These are phyloP conservation scores for Marasmius tenuissimus DNA, from an alignment of 1,284 basidiomycete genomes.

Conservation along the genomic window DNA sequence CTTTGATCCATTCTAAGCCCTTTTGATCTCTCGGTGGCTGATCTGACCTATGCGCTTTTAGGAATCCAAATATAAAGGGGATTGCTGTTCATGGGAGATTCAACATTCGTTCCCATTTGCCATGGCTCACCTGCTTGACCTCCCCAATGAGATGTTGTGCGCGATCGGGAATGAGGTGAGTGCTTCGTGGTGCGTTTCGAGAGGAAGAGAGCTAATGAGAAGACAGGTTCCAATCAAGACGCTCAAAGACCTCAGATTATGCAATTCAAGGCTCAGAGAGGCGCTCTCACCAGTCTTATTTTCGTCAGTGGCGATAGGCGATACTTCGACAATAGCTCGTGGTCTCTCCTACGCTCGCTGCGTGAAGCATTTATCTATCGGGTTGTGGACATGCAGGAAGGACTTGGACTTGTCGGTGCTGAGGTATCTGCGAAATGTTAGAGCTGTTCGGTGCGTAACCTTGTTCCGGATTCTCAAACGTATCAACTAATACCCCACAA, in stretches of 20 bases:
- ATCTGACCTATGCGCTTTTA: background rate
- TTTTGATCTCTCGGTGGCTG: background rate
- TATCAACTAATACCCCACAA: background rate
- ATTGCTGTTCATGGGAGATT: background rate
- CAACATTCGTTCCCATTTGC: background rate
- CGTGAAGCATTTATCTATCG: background rate
- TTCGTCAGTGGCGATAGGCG: background rate
- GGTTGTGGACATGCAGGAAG: background rate
- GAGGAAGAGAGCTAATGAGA: background rate
- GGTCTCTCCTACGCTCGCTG: background rate
- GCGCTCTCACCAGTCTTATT: background rate
- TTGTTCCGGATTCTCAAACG: background rate
- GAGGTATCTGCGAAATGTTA: background rate
- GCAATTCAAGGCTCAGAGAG: background rate
- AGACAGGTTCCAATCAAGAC: background rate
- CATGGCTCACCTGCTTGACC: background rate
- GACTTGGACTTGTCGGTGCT: background rate
- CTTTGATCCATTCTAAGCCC: background rate
- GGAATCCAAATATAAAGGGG: background rate
- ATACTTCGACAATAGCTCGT: background rate
- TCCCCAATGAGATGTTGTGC: background rate
- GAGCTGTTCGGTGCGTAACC: background rate
- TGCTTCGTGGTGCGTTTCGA: background rate
- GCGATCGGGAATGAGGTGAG: background rate
- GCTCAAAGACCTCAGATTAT: background rate